phyloP scores from a whole-genome alignment of 805 yeast genomes.

The Cyberlindnera petersonii region DNA sequence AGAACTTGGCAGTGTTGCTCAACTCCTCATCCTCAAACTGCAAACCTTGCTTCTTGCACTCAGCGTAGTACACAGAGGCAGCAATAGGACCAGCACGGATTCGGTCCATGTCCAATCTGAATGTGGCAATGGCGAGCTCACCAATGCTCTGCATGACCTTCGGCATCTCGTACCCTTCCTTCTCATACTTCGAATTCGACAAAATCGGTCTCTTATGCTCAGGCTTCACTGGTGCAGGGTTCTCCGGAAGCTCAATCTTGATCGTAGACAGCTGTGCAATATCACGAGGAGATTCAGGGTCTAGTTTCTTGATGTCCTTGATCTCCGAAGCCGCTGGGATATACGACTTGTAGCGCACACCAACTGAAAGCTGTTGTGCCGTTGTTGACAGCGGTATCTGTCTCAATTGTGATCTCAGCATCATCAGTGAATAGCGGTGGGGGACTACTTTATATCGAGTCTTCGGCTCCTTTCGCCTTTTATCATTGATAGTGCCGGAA shows the following conservation, averaged over 20 bases:
- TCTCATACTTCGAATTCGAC: conserved; percentile 37
- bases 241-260: conserved; percentile 23
- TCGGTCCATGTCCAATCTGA: conserved; percentile 85
- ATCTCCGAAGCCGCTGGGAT: conserved; percentile 8
- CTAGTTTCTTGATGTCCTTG: conserved; percentile 12
- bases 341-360: conserved; percentile 14
- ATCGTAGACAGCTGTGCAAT: conserved; percentile 27
- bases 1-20: conserved; percentile 72
- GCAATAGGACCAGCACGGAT: conserved; percentile 93
- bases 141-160: conserved; percentile 56
- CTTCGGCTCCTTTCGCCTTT: neutral
- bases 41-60: conserved; percentile 82
- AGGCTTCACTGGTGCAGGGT: conserved; percentile 33
- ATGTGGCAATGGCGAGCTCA: conserved; percentile 53
- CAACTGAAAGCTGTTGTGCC: neutral
- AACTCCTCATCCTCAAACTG: conserved; percentile 71
- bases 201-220: conserved; percentile 32
- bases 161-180: conserved; percentile 38
- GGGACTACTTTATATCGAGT: neutral
- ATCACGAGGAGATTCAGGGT: conserved; percentile 21
- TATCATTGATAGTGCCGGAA: neutral
- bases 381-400: conserved; percentile 1
- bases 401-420: conserved; percentile 11
- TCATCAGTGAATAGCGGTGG: neutral
- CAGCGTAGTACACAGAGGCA: conserved; percentile 80